Evolutionary conservation across 2,329 filamentous ascomycete species (phyloP), one percentile per base, ranked within the genome.

Genomic region (Monilinia fructigena): DNA sequence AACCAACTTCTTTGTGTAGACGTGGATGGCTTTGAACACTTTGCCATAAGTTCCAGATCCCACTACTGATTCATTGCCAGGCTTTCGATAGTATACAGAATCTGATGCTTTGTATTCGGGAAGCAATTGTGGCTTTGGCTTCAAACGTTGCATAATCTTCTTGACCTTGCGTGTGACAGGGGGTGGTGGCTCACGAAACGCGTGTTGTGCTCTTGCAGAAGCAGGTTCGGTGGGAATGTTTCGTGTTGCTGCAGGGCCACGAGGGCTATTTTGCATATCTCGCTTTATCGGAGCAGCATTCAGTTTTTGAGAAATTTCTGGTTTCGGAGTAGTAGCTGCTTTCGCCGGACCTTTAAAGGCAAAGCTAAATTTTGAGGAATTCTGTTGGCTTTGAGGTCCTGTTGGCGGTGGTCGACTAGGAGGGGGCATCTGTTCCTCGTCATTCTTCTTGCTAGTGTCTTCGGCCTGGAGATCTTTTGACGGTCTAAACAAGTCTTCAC

Each of bases 41-140:
- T 96, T 96, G 63, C 92, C 95, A 74, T 97, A 98, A 0, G 94
- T 98, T 14, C 94, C 94, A 54, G 94, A 96, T 20, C 94, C 94
- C 26, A 98, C 90, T 0, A 98, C 94, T 0, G 94, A 98, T 76
- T 96, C 94, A 72, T 98, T 97, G n/a, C 94, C 94, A 1, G 93
- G 93, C 76, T 97, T 98, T 70, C 94, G 85, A 79, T 90, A 97
- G 78, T 96, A 98, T 4, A 98, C 93, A 0, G 93, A 97, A 55
- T 94, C 90, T 0, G 93, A 96, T 7, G 83, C 81, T 14, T 87
- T 86, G 72, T 94, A 86, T 42, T 97, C 91, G 31, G 87, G 80
- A 0, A 89, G 80, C 1, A 98, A 80, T 6, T 82, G 85, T 2
- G 92, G 92, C 63, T 88, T 87, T 56, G 87, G 82, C 75, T 93